Evolutionary conservation across 2,329 filamentous ascomycete species (phyloP), one percentile per base, ranked within the genome.

Genomic region (Fusarium buharicum): DNA sequence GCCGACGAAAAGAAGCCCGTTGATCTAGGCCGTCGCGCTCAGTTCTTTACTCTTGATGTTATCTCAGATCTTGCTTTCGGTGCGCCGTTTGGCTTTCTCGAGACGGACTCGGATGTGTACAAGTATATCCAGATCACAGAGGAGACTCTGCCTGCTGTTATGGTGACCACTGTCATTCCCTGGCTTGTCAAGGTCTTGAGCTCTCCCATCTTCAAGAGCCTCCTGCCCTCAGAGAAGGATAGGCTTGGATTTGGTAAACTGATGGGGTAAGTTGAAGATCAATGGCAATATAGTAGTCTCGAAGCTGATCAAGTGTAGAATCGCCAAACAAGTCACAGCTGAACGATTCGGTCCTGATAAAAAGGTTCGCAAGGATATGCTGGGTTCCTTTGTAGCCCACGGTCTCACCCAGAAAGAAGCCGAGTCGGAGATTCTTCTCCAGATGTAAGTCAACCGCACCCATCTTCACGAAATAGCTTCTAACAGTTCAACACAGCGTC

Each of bases 21-120:
- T 75, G 82, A 86, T 53, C 67, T 85, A 17, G 79, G 78, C 3
- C 72, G 73, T 6, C 79, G 81, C 28, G 76, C 78, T 2, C 80
- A 83, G 37, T 84, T 77, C 72, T 80, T 84, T 36, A 83, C 82
- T 0, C 69, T 86, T 0, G 84, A 86, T 55, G 79, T 85, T 22
- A 82, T 86, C 39, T 82, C 79, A 12, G 77, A 79, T 14, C 58
- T 86, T 11, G 81, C 81, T 2, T 80, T 84, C 37, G 82, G 81
- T 8, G 68, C 78, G 28, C 71, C 77, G 0, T 82, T 84, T 56
- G 80, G 81, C 13, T 81, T 78, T 64, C 54, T 84, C 3, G 74
- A 75, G 30, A 71, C 73, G 3, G 78, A 84, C 59, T 73, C 75
- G 5, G 82, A 84, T 55, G 72, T 80, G 1, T 79, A 81, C 59